phyloP scores from a whole-genome alignment of 108 stramenopile species.

The Cyclotella kingstonii region DNA sequence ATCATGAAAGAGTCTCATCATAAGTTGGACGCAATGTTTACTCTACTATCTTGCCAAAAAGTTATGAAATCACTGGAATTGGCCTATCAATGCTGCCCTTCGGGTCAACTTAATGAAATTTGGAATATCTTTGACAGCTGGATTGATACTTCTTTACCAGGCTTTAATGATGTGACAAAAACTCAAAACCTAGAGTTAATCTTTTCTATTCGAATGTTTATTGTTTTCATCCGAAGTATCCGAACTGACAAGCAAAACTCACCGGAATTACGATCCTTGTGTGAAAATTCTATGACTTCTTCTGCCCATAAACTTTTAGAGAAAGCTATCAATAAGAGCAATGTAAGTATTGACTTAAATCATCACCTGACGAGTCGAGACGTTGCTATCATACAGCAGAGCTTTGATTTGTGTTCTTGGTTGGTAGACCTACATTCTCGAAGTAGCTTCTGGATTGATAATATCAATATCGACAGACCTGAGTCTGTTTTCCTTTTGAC shows the following conservation, averaged over 20 bases:
- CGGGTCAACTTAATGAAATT: conserved; percentile 32
- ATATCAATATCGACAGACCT: conserved; percentile 2
- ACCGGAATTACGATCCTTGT: conserved; percentile 19
- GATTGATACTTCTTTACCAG: neutral
- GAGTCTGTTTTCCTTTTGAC: conserved; percentile 26
- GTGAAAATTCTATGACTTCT: conserved; percentile 34
- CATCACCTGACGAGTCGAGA: neutral
- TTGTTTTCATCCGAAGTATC: conserved; percentile 34
- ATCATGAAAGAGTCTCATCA: neutral
- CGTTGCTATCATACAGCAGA: conserved; percentile 2
- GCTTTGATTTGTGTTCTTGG: conserved; percentile 43
- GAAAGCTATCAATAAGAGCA: neutral
- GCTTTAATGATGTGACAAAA: neutral
- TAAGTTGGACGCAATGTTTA: conserved; percentile 5
- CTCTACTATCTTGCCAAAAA: conserved; percentile 6
- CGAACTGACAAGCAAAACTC: conserved; percentile 41
- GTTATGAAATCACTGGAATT: conserved; percentile 5
- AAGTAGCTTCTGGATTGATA: conserved; percentile 46
- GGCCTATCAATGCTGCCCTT: conserved; percentile 33
- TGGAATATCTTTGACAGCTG: conserved; percentile 45
- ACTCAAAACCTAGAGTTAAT: conserved; percentile 11
- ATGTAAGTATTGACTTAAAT: neutral
- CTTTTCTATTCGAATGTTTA: conserved; percentile 40
- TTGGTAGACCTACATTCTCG: conserved; percentile 46
- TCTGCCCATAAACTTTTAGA: conserved; percentile 17